A percentile compares a stretch with the other conserved stretches of the same genome.
Conservation (phyloP, 225 moss, liverwort and hornwort genomes). For the Marchantia paleacea region DNA sequence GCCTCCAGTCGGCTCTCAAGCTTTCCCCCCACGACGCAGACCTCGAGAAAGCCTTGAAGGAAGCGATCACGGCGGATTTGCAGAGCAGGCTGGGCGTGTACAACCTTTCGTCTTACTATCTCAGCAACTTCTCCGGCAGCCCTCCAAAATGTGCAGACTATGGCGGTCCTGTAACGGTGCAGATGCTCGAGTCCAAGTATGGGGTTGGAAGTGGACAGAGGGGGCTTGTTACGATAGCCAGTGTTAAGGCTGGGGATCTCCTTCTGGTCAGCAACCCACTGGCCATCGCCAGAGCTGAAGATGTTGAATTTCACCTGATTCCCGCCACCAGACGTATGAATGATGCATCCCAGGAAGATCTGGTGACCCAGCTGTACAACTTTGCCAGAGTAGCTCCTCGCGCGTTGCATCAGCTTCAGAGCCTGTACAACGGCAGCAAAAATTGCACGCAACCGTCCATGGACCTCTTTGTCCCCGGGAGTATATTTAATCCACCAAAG, state of each 20-base stretch:
- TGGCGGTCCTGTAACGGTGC: slow-evolving; percentile 28
- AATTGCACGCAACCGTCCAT: slow-evolving; percentile 12
- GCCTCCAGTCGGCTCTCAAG: slow-evolving; percentile 23
- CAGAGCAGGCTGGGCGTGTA: slow-evolving; percentile 34
- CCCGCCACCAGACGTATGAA: slow-evolving; percentile 34
- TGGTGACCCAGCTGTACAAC: slow-evolving; percentile 33
- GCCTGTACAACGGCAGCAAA: slow-evolving; percentile 22
- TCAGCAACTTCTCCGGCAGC: slow-evolving; percentile 7
- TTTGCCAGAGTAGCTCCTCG: slow-evolving; percentile 17
- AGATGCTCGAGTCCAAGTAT: slow-evolving; percentile 27
- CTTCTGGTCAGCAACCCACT: slow-evolving; percentile 52
- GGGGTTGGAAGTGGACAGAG: slow-evolving; percentile 34
- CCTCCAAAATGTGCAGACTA: slow-evolving; percentile 33
- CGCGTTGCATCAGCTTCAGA: slow-evolving; percentile 28
- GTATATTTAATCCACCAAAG: not conserved
- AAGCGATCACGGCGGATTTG: slow-evolving; percentile 23
- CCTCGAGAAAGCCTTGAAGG: slow-evolving; percentile 28
- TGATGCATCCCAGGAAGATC: slow-evolving; percentile 33
- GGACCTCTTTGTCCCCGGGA: slow-evolving; percentile 23
- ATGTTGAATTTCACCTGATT: slow-evolving; percentile 21
- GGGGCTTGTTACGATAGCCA: slow-evolving; percentile 41
- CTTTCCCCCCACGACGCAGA: slow-evolving; percentile 20
- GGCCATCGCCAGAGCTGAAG: slow-evolving; percentile 42
- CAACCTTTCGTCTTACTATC: slow-evolving; percentile 28
- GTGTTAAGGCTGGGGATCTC: slow-evolving; percentile 40